Base-by-base conservation (phyloP, 78 protist species). In the Polysphondylium violaceum region DNA sequence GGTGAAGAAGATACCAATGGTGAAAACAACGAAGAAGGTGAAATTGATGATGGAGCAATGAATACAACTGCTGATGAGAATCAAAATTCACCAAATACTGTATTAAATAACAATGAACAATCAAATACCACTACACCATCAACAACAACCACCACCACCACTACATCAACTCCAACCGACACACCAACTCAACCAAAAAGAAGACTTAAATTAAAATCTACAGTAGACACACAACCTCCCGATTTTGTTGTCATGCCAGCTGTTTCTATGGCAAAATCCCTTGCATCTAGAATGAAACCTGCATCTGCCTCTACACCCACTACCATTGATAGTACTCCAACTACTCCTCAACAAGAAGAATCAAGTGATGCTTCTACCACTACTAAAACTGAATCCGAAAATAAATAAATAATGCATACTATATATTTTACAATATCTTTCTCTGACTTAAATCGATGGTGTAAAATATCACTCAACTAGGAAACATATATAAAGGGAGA, bases 181-280 rank as follows among this genome's bases (percentile, higher is more conserved):
- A 72, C 58, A 21, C 79, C 79, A 25, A 44, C 23, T 21, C 79
- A 72, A 21, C 79, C 79, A 44, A 72, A 72, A 64, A 72, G 56
- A 72, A 72, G 79, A 53, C 56, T 53, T 51, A 50, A 56, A 19
- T 40, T 38, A 67, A 72, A 72, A 51, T 38, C 51, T 17, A 72
- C 71, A 12, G 38, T 17, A 2, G 21, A 29, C 17, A 63, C 71
- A 14, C 71, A 38, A 63, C 27, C 35, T 17, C 71, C 71, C 16
- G 27, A 38, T 35, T 35, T 35, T 63, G 35, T 63, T 25, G 27
- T 63, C 27, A 31, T 43, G 19, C 69, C 69, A 61, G 33, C 71
- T 11, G 31, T 40, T 16, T 19, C 25, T 35, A 63, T 29, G 25
- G 16, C 71, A 29, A 63, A 63, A 63, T 35, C 50, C 27, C 41